Percentiles rank a stretch among this genome's conserved stretches.
phyloP scores from a whole-genome alignment of 2,329 filamentous ascomycete species.

The Apiospora kogelbergensis region DNA sequence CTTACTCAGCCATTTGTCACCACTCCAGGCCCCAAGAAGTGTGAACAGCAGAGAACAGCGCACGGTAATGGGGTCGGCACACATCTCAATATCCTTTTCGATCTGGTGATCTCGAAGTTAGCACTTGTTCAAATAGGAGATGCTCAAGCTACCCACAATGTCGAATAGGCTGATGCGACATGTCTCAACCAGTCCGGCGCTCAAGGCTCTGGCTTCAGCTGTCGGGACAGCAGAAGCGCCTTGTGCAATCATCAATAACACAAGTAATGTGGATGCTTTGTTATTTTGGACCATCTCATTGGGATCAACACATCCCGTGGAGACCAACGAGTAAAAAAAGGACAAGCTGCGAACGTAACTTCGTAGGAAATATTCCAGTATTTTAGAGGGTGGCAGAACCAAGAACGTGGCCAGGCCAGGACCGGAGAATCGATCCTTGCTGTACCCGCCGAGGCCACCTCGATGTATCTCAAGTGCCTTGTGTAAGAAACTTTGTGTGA shows the following conservation, averaged over 20 bases:
- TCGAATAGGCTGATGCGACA: conserved; percentile 73
- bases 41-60: conserved; percentile 68
- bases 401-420: conserved; percentile 61
- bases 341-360: conserved; percentile 67
- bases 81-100: conserved; percentile 65
- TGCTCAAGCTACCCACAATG: conserved; percentile 43
- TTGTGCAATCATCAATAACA: conserved; percentile 72
- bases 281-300: conserved; percentile 69
- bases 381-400: conserved; percentile 63
- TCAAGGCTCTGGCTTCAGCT: conserved; percentile 63
- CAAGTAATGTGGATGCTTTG: conserved; percentile 63
- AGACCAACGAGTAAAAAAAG: conserved; percentile 64
- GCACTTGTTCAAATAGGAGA: not conserved
- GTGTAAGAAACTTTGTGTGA: conserved; percentile 69
- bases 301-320: conserved; percentile 60
- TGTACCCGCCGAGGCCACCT: conserved; percentile 37
- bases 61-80: conserved; percentile 63
- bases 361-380: conserved; percentile 66
- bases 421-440: conserved; percentile 42
- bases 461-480: conserved; percentile 70
- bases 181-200: conserved; percentile 67
- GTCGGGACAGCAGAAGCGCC: conserved; percentile 67
- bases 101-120: not conserved
- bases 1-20: conserved; percentile 68
- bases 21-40: conserved; percentile 69